Base-by-base conservation (phyloP, 371 early-diverging fungal genomes). In the Mucor irregularis region DNA sequence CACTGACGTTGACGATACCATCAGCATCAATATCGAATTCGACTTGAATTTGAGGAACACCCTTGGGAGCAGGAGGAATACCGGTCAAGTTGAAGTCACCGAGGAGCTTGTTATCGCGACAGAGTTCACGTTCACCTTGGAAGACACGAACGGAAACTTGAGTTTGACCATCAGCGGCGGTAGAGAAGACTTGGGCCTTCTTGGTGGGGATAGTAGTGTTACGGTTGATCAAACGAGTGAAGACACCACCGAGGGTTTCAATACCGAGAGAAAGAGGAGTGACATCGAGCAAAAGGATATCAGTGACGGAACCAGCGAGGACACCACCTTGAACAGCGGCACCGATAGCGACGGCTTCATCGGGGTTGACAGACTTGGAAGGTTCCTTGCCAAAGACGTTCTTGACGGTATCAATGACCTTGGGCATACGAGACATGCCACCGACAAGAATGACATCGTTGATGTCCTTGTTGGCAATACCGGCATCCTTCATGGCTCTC, bases 151-250 rank as follows among this genome's bases (percentile, higher is more conserved):
- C 94, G 54, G 91, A 91, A 39, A 99, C 98, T 51, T 91, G 89
- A 49, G 92, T 91, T 71, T 99, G 99, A 30, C 92, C 92, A 71
- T 99, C 98, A 58, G 96, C 96, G 14, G 96, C 94, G 35, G 99
- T 99, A 47, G 97, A 96, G 86, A 98, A 99, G 56, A 88, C 85
- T 76, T 97, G 95, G 30, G 91, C 83, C 76, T 96, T 95, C 84
- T 95, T 99, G 74, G 95, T 95, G 31, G 99, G 99, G 59, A 98
- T 93, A 11, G 98, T 95, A 29, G 98, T 95, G 84, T 99, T 98
- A 66, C 97, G 88, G 74, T 83, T 86, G 68, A 99, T 94, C 49
- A 99, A 78, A 56, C 90, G 89, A 50, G 93, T 94, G 72, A 98
- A 96, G 58, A 97, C 92, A 84, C 98, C 89, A 71, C 98, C 91